These are phyloP conservation scores for Penicillium sp. DNA, from an alignment of 2,329 filamentous ascomycete species.

Conservation along the genomic window DNA sequence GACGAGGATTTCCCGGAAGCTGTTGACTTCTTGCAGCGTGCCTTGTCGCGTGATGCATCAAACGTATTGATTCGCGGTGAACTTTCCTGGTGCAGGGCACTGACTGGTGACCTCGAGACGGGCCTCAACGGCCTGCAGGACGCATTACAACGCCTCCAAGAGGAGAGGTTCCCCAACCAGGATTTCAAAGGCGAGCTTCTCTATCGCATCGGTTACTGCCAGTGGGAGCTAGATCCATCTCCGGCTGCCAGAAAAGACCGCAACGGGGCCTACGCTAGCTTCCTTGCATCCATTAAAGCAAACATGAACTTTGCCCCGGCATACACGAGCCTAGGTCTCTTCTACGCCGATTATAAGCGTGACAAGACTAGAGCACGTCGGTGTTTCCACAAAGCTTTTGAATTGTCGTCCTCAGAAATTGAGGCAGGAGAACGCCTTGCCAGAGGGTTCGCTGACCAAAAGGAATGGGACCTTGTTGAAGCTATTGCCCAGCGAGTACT, in stretches of 20 bases:
- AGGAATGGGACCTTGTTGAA: conserved; percentile 96
- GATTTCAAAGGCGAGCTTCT: conserved; percentile 82
- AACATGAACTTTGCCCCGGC: conserved; percentile 86
- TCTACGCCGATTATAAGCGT: conserved; percentile 85
- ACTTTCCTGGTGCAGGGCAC: conserved; percentile 86
- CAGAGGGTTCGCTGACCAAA: conserved; percentile 79
- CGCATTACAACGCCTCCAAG: conserved; percentile 66
- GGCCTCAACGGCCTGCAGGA: conserved; percentile 70
- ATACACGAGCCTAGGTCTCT: conserved; percentile 87
- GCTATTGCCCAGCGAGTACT: conserved; percentile 86
- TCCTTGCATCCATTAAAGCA: conserved; percentile 79
- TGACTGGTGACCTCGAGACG: conserved; percentile 71
- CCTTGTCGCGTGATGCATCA: conserved; percentile 67
- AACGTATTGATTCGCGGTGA: conserved; percentile 83
- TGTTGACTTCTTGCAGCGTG: conserved; percentile 75
- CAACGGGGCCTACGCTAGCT: conserved; percentile 77
- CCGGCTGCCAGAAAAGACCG: conserved; percentile 75
- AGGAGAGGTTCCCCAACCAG: conserved; percentile 59
- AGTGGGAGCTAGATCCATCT: conserved; percentile 81
- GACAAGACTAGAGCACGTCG: conserved; percentile 84
- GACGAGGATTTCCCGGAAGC: conserved; percentile 85
- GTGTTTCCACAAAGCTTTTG: conserved; percentile 95
- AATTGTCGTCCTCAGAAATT: conserved; percentile 83
- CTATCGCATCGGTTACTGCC: conserved; percentile 81
- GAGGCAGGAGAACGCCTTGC: conserved; percentile 85